Evolutionary conservation across 352 stramenopile genomes (phyloP), one percentile per base, ranked within the genome.

Genomic region (Pelagophyceae sp.): DNA sequence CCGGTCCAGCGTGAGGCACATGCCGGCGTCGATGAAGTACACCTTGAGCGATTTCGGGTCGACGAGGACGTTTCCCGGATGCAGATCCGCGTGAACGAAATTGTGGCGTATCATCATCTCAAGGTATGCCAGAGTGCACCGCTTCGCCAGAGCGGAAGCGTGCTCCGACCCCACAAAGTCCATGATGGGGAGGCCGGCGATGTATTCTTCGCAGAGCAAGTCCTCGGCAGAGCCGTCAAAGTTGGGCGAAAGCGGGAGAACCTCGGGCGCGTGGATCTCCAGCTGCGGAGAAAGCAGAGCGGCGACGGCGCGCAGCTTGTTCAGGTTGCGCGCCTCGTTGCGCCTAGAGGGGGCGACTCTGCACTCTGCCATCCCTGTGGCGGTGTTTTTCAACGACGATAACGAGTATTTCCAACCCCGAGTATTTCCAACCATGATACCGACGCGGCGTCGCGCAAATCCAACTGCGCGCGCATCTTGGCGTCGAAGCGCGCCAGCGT

Each of bases 61-160:
- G 35, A 85, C 74, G 11, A 82, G 58, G 32, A 83, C 33, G 70
- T 87, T 97, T 38, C 92, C 92, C 63, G 91, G 91, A 79, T 96
- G 92, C 29, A 97, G 79, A 80, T 97, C 92, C 76, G 89, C 89
- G 74, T 96, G 91, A 19, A 93, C 88, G 82, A 97, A 98, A 76
- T 97, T 97, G 81, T 98, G 90, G 6, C 95, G 83, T 69, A 98
- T 97, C 0, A 98, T 91, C 94, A 98, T 98, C 54, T 90, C 88
- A 19, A 93, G 82, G 81, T 90, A 89, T 19, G 85, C 82, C 38
- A 82, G 11, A 27, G 71, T 45, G 20, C 71, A 38, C 6, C 29
- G 38, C 25, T 60, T 37, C 11, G 38, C 38, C 6, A 76, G 38
- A 5, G 85, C 82, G 23, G 82, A 82, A 0, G 76, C 72, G 58